Base-by-base conservation (phyloP, 495 filamentous ascomycete species). In the Hypoxylon intermedium region DNA sequence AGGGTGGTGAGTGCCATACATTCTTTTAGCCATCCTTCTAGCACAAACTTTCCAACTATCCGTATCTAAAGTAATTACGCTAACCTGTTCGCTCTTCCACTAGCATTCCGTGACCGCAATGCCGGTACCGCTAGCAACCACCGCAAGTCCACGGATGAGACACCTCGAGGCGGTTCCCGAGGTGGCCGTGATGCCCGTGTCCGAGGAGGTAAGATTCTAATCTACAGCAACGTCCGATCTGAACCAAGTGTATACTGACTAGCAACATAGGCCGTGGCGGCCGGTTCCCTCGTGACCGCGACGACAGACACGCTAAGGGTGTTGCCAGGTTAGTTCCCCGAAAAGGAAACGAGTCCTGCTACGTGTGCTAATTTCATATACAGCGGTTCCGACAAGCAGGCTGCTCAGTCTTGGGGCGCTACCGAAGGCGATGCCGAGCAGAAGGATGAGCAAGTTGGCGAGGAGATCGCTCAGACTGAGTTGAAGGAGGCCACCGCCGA, bases 71-170 rank as follows among this genome's bases (percentile, higher is more conserved):
- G 33, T 53, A 16, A 41, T 28, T 37, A 6, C 19, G 37, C 53
- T 65, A 52, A 65, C 43, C 19, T 42, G 34, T 15, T 48, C n/a
- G n/a, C n/a, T 30, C n/a, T 31, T 21, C 37, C 15, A 53, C 19
- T 67, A 97, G 93, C 91, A 74, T 95, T 90, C 87, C 91, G 89
- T 74, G 92, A 97, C 78, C 90, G 90, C 72, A 86, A 87, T 62
- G 91, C 90, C 69, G 94, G 92, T 60, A 79, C 84, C 67, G 79
- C 81, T 58, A 87, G 83, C 82, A 97, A 98, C 83, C 90, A 91
- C 67, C 83, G 82, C 75, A 91, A 90, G 78, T 81, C 87, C 56
- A 84, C 83, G 48, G 91, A 93, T 31, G 92, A 97, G 67, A 79
- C 75, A 33, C 65, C 77, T 31, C 79, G 78, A 69, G 74, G 78